Percentiles rank a stretch among this genome's conserved stretches.
These are phyloP conservation scores for Brassica napus DNA, from an alignment of 345 rosid genomes.

Conservation along the genomic window Da-Ae NC_063437.1:825501-826000, in stretches of 20 bases:
- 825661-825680: constrained; percentile 91
- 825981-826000: constrained; percentile 93
- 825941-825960: constrained; percentile 95
- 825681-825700: constrained; percentile 63
- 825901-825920: constrained; percentile 98
- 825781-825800: constrained; percentile 97
- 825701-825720: constrained; percentile 56
- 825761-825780: constrained; percentile 97
- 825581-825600: constrained; percentile 45
- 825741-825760: constrained; percentile 96
- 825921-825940: constrained; percentile 83
- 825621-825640: constrained; percentile 81
- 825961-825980: constrained; percentile 91
- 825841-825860: constrained; percentile 75
- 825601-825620: constrained; percentile 58
- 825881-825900: constrained; percentile 86
- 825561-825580: constrained; percentile 90
- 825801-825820: constrained; percentile 98
- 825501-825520: constrained; percentile 98
- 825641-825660: constrained; percentile 68
- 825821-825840: constrained; percentile 97
- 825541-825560: constrained; percentile 99
- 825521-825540: constrained; percentile 99
- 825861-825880: constrained; percentile 95
- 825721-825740: constrained; percentile 95